Evolutionary conservation across 169 alveolate species (phyloP), one percentile per base, ranked within the genome.

Genomic region (Miamiensis avidus): DNA sequence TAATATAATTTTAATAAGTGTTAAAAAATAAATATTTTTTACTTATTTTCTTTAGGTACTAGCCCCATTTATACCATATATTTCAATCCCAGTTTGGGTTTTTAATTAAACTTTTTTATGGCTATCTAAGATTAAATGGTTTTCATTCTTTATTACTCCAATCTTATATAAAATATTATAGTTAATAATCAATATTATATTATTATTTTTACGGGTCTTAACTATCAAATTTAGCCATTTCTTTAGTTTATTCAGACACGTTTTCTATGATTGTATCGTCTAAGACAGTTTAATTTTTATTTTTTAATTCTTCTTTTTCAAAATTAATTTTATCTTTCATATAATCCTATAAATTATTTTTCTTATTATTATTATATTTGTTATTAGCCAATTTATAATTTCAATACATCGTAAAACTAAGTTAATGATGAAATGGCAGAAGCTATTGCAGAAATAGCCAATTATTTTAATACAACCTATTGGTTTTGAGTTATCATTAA

Each of bases 81-180:
- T 81, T 86, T 74, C 0, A 86, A 75, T 30, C 90, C 90, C 32
- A 64, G 28, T 30, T 76, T 82, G 1, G 90, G 90, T n/a, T 86
- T 86, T 76, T 86, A 75, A 31, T 86, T 75, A 76, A 86, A 86
- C 81, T 78, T 81, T 79, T n/a, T 32, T 29, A 86, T 86, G 29
- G 34, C 74, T 69, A 34, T 74, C 34, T 76, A 65, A 26, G 34
- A 65, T 77, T 69, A 76, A 30, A 30, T 74, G 32, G 74, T 86
- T 34, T 29, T 86, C 74, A 75, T 27, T 69, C 74, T 33, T 49
- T 78, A 29, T 33, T 31, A 49, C 25, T 79, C 84, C n/a, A 79
- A 29, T 31, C 84, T 79, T 26, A 0, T 34, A 16, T 34, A 28
- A 16, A 0, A 25, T 31, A 34, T 25, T 33, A 27, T 26, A 33